These are phyloP conservation scores for Ziziphus jujuba DNA, from an alignment of 306 rosid species.

Conservation along the genomic window DNA sequence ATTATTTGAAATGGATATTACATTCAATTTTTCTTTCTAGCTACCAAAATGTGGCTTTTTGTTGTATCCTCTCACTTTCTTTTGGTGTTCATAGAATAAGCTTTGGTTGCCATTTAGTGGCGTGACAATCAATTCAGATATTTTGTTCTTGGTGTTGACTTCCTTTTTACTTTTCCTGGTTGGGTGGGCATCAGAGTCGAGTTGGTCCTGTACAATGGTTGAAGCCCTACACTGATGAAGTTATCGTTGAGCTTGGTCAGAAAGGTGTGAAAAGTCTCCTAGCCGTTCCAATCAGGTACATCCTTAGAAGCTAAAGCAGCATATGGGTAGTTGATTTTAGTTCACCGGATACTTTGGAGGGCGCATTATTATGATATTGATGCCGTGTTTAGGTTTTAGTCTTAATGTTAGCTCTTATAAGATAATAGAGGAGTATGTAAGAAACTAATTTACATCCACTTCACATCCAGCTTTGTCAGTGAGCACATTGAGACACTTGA, in stretches of 20 bases:
- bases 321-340: neutral
- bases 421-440: neutral
- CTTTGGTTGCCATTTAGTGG: neutral
- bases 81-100: neutral
- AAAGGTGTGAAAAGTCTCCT: constrained; percentile 87
- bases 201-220: constrained; percentile 99
- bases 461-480: constrained; percentile 79
- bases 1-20: too few species aligned
- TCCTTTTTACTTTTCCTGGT: constrained; percentile 12
- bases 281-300: constrained; percentile 98
- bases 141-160: constrained; percentile 2
- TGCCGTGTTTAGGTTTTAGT: neutral
- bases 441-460: neutral
- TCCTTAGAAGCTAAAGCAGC: neutral
- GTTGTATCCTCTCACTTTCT: too few species aligned
- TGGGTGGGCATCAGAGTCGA: constrained; percentile 69
- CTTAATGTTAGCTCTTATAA: neutral
- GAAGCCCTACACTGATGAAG: constrained; percentile 96
- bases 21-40: too few species aligned
- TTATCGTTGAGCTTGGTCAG: constrained; percentile 94
- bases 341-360: neutral
- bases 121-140: neutral
- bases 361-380: too few species aligned
- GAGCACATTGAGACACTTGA: constrained; percentile 99
- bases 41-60: too few species aligned